Conservation (phyloP, 768 basidiomycete species). For the Kwoniella sp. region DNA sequence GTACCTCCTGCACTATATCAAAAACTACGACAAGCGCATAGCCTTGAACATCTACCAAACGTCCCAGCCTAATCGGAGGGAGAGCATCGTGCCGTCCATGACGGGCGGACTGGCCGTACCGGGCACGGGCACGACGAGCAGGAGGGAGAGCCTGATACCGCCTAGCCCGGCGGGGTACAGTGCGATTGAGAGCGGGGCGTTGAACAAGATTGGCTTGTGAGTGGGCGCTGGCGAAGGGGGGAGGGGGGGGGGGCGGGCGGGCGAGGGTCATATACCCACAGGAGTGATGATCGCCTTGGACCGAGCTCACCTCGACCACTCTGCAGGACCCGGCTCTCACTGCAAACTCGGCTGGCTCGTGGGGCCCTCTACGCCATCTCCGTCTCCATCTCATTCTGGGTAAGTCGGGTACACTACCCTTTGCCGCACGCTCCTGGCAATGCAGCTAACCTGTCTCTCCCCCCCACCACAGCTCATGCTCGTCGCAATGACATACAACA, state of each 20-base stretch:
- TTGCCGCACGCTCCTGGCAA: no score
- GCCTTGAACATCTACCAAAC: constrained; percentile 29
- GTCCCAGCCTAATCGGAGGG: constrained; percentile 5
- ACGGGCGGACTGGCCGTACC: background rate
- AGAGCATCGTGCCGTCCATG: constrained; percentile 2
- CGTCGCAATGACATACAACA: constrained; percentile 96
- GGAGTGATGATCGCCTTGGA: no score
- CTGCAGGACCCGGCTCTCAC: constrained; percentile 12
- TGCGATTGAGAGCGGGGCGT: constrained; percentile 2
- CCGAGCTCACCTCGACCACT: background rate
- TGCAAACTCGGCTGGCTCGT: constrained; percentile 21
- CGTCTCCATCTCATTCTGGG: constrained; percentile 56
- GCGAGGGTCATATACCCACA: no score
- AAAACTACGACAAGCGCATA: constrained; percentile 26
- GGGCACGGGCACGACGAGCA: constrained; percentile 5
- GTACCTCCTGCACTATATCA: constrained; percentile 30
- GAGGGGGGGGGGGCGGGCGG: no score
- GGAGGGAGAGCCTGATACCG: constrained; percentile 25
- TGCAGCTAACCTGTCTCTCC: background rate
- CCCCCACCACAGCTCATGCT: constrained; percentile 59
- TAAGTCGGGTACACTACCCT: no score
- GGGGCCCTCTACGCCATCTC: constrained; percentile 64
- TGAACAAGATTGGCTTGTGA: constrained; percentile 17
- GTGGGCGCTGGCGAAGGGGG: no score
- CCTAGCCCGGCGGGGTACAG: constrained; percentile 22